Percentiles rank a stretch among this genome's conserved stretches.
phyloP scores from a whole-genome alignment of 2,329 filamentous ascomycete species.

The Penicillium verrucosum region DNA sequence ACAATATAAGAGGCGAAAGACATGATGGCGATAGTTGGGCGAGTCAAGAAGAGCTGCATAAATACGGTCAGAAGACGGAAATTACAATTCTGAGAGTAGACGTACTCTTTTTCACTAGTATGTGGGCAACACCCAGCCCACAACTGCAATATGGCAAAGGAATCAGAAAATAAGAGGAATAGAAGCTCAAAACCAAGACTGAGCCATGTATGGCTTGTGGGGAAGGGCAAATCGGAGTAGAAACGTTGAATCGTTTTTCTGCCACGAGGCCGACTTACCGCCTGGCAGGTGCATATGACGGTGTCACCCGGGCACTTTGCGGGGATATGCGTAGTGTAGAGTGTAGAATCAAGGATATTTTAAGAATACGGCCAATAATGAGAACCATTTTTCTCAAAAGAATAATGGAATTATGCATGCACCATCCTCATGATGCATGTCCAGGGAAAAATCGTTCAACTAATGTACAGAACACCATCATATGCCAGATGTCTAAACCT shows the following conservation, averaged over 20 bases:
- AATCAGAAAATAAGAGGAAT: background rate
- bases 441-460: constrained; percentile 20
- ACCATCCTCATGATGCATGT: constrained; percentile 11
- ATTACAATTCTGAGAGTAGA: background rate
- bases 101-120: background rate
- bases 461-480: constrained; percentile 39
- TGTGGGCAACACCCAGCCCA: constrained; percentile 1
- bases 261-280: constrained; percentile 27
- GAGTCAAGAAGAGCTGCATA: constrained; percentile 2
- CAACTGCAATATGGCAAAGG: background rate
- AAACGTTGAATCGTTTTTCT: constrained; percentile 22
- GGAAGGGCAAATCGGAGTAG: constrained; percentile 13
- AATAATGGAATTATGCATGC: constrained; percentile 18
- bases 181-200: constrained; percentile 3
- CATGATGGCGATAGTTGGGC: constrained; percentile 45
- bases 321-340: background rate
- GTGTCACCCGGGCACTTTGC: constrained; percentile 12
- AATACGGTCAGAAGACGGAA: constrained; percentile 2
- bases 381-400: background rate
- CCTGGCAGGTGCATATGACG: constrained; percentile 22
- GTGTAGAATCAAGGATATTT: background rate
- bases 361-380: background rate
- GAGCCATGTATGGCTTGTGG: constrained; percentile 10
- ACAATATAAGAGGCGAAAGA: constrained; percentile 60
- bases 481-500: constrained; percentile 26